Evolutionary conservation across 2,329 filamentous ascomycete species (phyloP).

Genomic region (Fusarium ambrosium): DNA sequence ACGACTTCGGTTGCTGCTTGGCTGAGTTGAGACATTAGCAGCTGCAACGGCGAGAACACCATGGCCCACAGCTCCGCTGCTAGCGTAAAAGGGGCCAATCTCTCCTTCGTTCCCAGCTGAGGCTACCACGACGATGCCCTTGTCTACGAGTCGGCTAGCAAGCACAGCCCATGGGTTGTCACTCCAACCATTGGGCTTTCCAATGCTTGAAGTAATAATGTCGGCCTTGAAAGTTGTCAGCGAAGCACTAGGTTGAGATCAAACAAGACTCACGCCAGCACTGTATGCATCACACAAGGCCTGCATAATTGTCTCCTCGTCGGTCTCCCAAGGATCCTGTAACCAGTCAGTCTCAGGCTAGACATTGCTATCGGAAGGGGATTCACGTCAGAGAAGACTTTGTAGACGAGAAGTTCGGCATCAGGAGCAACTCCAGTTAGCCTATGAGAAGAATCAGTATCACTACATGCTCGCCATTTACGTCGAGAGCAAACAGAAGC

Average conservation of each 20-base stretch:
- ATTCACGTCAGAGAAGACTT: constrained; percentile 56
- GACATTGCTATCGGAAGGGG: background rate
- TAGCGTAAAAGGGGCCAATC: constrained; percentile 61
- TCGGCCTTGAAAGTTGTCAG: constrained; percentile 50
- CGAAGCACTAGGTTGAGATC: background rate
- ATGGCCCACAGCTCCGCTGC: constrained; percentile 50
- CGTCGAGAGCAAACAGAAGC: background rate
- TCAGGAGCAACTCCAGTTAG: constrained; percentile 61
- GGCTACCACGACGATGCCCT: constrained; percentile 64
- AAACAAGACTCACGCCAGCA: constrained; percentile 45
- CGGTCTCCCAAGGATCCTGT: constrained; percentile 49
- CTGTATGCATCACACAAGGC: constrained; percentile 54
- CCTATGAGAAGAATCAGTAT: constrained; percentile 40
- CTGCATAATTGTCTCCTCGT: constrained; percentile 54
- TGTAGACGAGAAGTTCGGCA: constrained; percentile 59
- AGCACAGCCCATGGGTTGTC: constrained; percentile 60
- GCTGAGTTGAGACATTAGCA: constrained; percentile 59
- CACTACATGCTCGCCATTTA: background rate
- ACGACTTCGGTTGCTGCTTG: constrained; percentile 50
- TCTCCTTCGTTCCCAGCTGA: constrained; percentile 66
- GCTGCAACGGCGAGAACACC: constrained; percentile 55
- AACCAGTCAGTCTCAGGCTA: background rate
- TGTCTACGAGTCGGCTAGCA: constrained; percentile 56
- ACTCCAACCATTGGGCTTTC: constrained; percentile 54
- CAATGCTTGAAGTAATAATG: constrained; percentile 59